Base-by-base conservation (phyloP, 768 basidiomycete species). In the Lentinula boryana region DNA sequence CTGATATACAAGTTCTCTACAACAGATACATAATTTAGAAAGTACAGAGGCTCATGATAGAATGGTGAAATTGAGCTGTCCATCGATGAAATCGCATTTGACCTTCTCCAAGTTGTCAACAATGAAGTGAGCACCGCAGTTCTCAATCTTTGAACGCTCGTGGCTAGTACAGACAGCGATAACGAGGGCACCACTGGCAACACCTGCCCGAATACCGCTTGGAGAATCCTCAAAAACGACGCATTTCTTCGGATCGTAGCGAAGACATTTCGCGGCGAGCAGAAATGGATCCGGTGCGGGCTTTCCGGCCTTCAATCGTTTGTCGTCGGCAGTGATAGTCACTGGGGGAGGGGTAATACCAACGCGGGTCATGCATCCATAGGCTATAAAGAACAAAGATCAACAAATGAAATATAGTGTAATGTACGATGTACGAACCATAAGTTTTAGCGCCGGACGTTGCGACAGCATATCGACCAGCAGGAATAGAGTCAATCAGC, bases 151-250 rank as follows among this genome's bases (percentile, higher is more conserved):
- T 32, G 71, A 66, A 57, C 86, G 74, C 64, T 83, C 78, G 67
- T 91, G 89, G 58, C 81, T 84, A 8, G 90, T 92, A 75, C 88
- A 89, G 9, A 91, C 79, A 4, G 89, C 90, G 43, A 92, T 78
- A 23, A 89, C 88, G 10, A 79, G 86, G 12, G 87, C 84, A 35
- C 90, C 90, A 35, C 85, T 83, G 0, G 88, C 88, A 35, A 88
- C 80, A 10, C 89, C 90, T 0, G 88, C 83, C 32, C 77, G 76
- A 68, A 93, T 85, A 21, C 90, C 91, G 16, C 86, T 87, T 0
- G 90, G 91, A 5, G 90, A 90, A 67, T 93, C 90, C 68, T 91
- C 89, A 55, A 93, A 84, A 32, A 92, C 90, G 65, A 93, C 80
- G 63, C 86, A 88, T n/a, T 80, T 78, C 52, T 77, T 76, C 51